phyloP scores from a whole-genome alignment of 192 early-diverging fungal species.

The Rhizoclosmatium globosum region DNA sequence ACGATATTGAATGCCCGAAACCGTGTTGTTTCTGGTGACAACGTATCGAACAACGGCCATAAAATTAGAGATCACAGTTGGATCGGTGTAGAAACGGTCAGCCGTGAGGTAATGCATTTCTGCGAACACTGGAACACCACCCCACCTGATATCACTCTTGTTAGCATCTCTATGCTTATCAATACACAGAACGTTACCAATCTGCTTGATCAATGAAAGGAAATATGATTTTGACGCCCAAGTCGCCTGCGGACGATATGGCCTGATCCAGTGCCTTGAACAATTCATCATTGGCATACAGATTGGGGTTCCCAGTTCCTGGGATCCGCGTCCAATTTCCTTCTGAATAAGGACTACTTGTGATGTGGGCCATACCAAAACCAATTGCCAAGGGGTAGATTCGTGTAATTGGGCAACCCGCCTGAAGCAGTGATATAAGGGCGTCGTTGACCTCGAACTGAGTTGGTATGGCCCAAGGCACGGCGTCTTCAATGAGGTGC shows the following conservation, averaged over 20 bases:
- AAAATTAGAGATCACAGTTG: slow-evolving; percentile 35
- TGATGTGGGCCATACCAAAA: too few species aligned
- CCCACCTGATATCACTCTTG: slow-evolving; percentile 20
- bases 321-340: slow-evolving; percentile 19
- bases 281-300: slow-evolving; percentile 42
- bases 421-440: slow-evolving; percentile 19
- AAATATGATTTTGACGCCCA: slow-evolving; percentile 49
- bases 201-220: slow-evolving; percentile 56
- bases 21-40: slow-evolving; percentile 50
- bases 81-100: slow-evolving; percentile 45
- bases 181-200: background rate
- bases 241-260: slow-evolving; percentile 35
- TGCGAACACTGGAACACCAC: slow-evolving; percentile 29
- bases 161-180: background rate
- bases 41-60: slow-evolving; percentile 43
- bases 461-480: slow-evolving; percentile 20
- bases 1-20: slow-evolving; percentile 50
- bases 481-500: slow-evolving; percentile 44
- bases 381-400: slow-evolving; percentile 12
- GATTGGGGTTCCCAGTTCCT: slow-evolving; percentile 2
- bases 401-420: slow-evolving; percentile 8
- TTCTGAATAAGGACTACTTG: background rate
- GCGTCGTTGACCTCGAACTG: slow-evolving; percentile 32
- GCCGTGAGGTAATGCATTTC: background rate
- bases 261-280: slow-evolving; percentile 51